Evolutionary conservation across 305 asterid species (phyloP).

Genomic region (Striga hermonthica): DNA sequence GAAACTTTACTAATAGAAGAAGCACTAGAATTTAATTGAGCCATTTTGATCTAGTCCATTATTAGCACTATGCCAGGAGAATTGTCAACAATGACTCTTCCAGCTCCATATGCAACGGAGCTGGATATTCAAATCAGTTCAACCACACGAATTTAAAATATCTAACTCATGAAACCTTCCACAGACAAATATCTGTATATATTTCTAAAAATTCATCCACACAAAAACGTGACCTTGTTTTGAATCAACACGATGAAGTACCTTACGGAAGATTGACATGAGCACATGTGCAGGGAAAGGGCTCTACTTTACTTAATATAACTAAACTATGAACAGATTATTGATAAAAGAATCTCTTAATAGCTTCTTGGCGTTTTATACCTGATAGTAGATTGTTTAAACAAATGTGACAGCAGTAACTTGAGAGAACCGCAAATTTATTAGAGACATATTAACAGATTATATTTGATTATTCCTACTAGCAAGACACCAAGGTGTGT

Average conservation of each 20-base stretch:
- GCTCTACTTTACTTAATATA: conserved; percentile 11
- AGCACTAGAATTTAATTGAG: too few species aligned
- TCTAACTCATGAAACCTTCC: not conserved
- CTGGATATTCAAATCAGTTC: not conserved
- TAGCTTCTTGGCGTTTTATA: conserved; percentile 19
- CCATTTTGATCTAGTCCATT: too few species aligned
- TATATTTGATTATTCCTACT: conserved; percentile 17
- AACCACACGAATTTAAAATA: not conserved
- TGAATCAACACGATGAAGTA: conserved; percentile 19
- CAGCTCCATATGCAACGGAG: too few species aligned
- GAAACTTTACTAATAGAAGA: too few species aligned
- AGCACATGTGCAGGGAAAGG: not conserved
- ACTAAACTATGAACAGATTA: conserved; percentile 13
- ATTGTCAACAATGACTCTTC: too few species aligned
- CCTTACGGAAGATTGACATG: conserved; percentile 19
- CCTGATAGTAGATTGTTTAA: conserved; percentile 1
- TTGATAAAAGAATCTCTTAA: conserved; percentile 5
- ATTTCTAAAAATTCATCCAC: too few species aligned
- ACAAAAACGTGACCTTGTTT: conserved; percentile 1
- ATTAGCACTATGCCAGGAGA: too few species aligned
- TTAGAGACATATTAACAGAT: not conserved
- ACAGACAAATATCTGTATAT: not conserved
- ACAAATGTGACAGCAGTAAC: conserved; percentile 7
- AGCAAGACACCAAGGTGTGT: conserved; percentile 16
- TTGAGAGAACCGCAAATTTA: conserved; percentile 14